Percentiles rank a stretch among this genome's conserved stretches.
Conservation (phyloP, 352 stramenopile genomes). For the Phytophthora pluvialis region DNA sequence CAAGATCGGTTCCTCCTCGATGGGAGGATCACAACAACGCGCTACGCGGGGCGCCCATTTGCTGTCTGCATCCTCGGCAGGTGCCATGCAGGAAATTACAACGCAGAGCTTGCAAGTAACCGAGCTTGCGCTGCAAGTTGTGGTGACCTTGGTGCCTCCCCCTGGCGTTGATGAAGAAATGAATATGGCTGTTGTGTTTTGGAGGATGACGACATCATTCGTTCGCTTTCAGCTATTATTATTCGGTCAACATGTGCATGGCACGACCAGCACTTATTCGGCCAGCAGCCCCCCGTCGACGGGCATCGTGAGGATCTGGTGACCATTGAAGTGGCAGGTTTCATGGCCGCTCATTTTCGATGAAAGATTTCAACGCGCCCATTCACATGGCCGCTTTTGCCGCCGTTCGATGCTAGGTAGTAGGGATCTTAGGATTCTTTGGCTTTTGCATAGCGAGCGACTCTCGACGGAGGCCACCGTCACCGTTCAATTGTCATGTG, state of each 20-base stretch:
- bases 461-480: conserved; percentile 7
- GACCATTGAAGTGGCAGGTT: not conserved
- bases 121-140: too few species aligned
- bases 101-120: too few species aligned
- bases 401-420: conserved; percentile 1
- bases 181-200: too few species aligned
- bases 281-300: too few species aligned
- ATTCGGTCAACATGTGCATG: too few species aligned
- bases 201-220: too few species aligned
- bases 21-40: not conserved
- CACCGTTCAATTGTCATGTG: conserved; percentile 19
- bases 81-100: too few species aligned
- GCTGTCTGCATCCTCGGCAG: too few species aligned
- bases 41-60: not conserved
- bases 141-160: too few species aligned
- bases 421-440: conserved; percentile 2
- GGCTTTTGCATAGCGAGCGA: conserved; percentile 7
- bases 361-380: conserved; percentile 13
- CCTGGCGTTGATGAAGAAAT: too few species aligned
- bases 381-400: conserved; percentile 11
- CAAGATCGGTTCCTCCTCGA: conserved; percentile 4
- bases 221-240: too few species aligned
- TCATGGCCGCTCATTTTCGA: conserved; percentile 11
- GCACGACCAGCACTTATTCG: too few species aligned
- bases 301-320: not conserved